These are phyloP conservation scores for Monilinia vaccinii-corymbosi DNA, from an alignment of 2,329 filamentous ascomycete species.

Conservation along the genomic window DNA sequence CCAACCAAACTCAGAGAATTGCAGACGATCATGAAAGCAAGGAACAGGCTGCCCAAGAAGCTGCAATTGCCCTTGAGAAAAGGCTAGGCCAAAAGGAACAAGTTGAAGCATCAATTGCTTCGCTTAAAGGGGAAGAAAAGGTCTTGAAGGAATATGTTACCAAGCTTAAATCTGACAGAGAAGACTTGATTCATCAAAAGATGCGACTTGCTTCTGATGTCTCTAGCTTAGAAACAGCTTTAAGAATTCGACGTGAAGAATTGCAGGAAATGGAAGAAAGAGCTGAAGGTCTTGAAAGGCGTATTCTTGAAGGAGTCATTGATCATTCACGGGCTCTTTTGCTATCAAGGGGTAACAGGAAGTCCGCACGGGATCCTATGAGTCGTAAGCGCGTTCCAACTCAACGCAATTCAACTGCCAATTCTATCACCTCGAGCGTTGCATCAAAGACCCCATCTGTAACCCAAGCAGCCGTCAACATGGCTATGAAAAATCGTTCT, in stretches of 20 bases:
- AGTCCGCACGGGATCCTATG: constrained; percentile 36
- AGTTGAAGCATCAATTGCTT: constrained; percentile 42
- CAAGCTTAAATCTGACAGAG: constrained; percentile 49
- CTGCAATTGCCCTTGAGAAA: constrained; percentile 71
- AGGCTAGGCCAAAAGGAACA: constrained; percentile 57
- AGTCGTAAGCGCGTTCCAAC: constrained; percentile 42
- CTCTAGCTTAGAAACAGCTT: constrained; percentile 81
- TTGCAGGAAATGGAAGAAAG: constrained; percentile 83
- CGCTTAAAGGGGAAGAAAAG: constrained; percentile 50
- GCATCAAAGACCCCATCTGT: constrained; percentile 24
- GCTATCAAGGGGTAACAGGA: constrained; percentile 50
- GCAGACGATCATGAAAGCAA: constrained; percentile 69
- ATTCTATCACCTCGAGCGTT: constrained; percentile 28
- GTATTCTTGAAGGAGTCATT: constrained; percentile 91
- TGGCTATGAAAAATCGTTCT: constrained; percentile 39
- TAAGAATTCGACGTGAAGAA: constrained; percentile 83
- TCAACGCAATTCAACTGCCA: constrained; percentile 33
- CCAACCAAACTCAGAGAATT: constrained; percentile 65
- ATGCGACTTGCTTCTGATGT: constrained; percentile 75
- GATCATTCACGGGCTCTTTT: constrained; percentile 91
- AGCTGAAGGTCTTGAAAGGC: constrained; percentile 79
- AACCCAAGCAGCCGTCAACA: constrained; percentile 40
- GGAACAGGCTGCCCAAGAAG: constrained; percentile 71
- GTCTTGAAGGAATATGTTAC: constrained; percentile 48
- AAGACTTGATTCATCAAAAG: constrained; percentile 69